phyloP scores from a whole-genome alignment of 2,329 filamentous ascomycete genomes.

The Rhynchosporium graminicola region DNA sequence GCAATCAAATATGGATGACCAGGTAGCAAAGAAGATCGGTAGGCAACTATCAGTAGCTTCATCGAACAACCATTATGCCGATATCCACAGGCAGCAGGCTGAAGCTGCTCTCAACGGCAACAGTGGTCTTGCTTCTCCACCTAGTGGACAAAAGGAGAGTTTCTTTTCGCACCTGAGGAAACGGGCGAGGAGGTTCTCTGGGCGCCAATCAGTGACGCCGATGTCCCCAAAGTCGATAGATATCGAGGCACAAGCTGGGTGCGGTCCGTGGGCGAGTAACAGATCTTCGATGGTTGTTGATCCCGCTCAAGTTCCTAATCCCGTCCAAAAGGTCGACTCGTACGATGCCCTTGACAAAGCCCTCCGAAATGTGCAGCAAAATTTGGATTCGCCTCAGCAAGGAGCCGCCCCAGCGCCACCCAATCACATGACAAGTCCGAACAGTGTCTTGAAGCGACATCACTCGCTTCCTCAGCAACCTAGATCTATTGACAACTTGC shows the following conservation, averaged over 20 bases:
- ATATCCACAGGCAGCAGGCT: conserved; percentile 86
- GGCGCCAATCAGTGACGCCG: conserved; percentile 75
- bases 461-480: conserved; percentile 64
- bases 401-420: conserved; percentile 50
- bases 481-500: conserved; percentile 62
- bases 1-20: conserved; percentile 54
- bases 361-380: conserved; percentile 55
- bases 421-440: conserved; percentile 52
- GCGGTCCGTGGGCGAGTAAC: conserved; percentile 84
- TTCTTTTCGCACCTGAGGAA: conserved; percentile 98
- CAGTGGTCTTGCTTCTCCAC: conserved; percentile 72
- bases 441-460: conserved; percentile 61
- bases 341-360: conserved; percentile 64
- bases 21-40: conserved; percentile 85
- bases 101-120: conserved; percentile 87
- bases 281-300: conserved; percentile 82
- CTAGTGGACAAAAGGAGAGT: conserved; percentile 82
- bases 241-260: conserved; percentile 88
- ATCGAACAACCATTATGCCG: conserved; percentile 88
- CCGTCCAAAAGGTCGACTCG: conserved; percentile 54
- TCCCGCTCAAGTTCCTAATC: conserved; percentile 47
- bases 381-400: conserved; percentile 45
- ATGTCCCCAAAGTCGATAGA: conserved; percentile 81
- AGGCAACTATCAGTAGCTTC: conserved; percentile 91
- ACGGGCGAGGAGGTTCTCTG: conserved; percentile 87